These are phyloP conservation scores for Beta vulgaris DNA, from an alignment of 148 eudicot genomes.

Conservation along the genomic window DNA sequence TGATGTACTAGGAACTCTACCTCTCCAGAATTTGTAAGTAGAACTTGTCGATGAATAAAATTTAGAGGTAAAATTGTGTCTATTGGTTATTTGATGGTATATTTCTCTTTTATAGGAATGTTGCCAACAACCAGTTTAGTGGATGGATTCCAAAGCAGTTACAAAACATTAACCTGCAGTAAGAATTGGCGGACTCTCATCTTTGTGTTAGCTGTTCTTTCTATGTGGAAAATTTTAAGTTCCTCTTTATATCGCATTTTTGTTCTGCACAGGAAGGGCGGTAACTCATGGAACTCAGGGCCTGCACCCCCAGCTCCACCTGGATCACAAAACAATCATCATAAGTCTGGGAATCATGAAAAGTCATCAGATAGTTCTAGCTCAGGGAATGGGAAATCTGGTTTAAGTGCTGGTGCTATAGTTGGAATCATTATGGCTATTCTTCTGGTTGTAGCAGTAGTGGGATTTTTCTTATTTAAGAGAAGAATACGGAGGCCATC, in stretches of 20 bases:
- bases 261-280: slow-evolving; percentile 49
- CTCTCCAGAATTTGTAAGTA: slow-evolving; percentile 78
- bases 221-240: background rate
- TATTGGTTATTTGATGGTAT: background rate
- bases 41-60: background rate
- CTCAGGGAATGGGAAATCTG: slow-evolving; percentile 54
- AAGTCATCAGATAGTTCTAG: slow-evolving; percentile 37
- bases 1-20: slow-evolving; percentile 76
- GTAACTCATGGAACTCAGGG: slow-evolving; percentile 79
- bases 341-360: slow-evolving; percentile 36
- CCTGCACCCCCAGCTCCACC: slow-evolving; percentile 97
- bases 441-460: slow-evolving; percentile 62
- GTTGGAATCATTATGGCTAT: slow-evolving; percentile 79
- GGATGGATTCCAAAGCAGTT: slow-evolving; percentile 86
- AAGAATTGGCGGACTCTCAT: slow-evolving; percentile 34
- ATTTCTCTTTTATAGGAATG: slow-evolving; percentile 45
- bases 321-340: slow-evolving; percentile 56
- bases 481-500: slow-evolving; percentile 64
- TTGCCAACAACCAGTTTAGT: slow-evolving; percentile 77
- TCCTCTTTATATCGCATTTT: slow-evolving; percentile 3
- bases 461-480: slow-evolving; percentile 68
- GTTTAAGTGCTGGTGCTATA: slow-evolving; percentile 71
- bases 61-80: background rate
- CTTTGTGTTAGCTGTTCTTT: background rate
- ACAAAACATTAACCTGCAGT: slow-evolving; percentile 73